A percentile compares a stretch with the other conserved stretches of the same genome.
phyloP scores from a whole-genome alignment of 2,329 filamentous ascomycete genomes.

The Pyrenochaeta sp. region DNA sequence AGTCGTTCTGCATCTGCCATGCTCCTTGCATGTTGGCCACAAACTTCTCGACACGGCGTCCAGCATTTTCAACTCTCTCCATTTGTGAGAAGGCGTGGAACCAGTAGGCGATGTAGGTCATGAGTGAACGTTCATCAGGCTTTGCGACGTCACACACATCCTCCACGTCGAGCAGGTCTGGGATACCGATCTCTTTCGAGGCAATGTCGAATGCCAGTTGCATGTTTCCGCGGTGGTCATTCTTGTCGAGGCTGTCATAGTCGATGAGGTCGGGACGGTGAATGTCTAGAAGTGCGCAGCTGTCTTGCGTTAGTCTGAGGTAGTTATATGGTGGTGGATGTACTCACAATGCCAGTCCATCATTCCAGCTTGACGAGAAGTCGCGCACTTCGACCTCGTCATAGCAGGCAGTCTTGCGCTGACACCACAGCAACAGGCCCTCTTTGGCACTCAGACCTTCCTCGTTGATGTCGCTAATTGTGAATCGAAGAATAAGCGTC shows the following conservation, averaged over 20 bases:
- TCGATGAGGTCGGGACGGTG: constrained; percentile 97
- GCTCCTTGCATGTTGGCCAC: constrained; percentile 98
- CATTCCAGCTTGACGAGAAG: constrained; percentile 96
- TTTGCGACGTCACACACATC: constrained; percentile 97
- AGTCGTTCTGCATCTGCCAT: constrained; percentile 99
- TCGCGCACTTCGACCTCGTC: constrained; percentile 95
- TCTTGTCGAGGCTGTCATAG: constrained; percentile 93
- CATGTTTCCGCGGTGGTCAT: constrained; percentile 95
- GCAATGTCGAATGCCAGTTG: constrained; percentile 97
- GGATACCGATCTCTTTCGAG: constrained; percentile 94
- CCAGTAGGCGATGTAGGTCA: constrained; percentile 99
- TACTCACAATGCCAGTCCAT: constrained; percentile 83
- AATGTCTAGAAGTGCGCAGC: constrained; percentile 92
- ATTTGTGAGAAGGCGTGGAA: constrained; percentile 99
- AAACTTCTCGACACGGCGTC: constrained; percentile 95
- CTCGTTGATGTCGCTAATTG: constrained; percentile 97
- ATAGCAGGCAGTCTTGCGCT: constrained; percentile 97
- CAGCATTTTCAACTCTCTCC: constrained; percentile 98
- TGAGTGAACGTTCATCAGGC: constrained; percentile 93
- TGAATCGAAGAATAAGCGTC: constrained; percentile 97
- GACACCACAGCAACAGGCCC: constrained; percentile 93
- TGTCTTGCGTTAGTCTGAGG: constrained; percentile 30
- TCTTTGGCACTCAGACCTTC: constrained; percentile 98
- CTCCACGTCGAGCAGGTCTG: constrained; percentile 93
- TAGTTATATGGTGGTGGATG: no score